A percentile compares a stretch with the other conserved stretches of the same genome.
These are phyloP conservation scores for Tieghemiomyces parasiticus DNA, from an alignment of 192 early-diverging fungal species.

Conservation along the genomic window DNA sequence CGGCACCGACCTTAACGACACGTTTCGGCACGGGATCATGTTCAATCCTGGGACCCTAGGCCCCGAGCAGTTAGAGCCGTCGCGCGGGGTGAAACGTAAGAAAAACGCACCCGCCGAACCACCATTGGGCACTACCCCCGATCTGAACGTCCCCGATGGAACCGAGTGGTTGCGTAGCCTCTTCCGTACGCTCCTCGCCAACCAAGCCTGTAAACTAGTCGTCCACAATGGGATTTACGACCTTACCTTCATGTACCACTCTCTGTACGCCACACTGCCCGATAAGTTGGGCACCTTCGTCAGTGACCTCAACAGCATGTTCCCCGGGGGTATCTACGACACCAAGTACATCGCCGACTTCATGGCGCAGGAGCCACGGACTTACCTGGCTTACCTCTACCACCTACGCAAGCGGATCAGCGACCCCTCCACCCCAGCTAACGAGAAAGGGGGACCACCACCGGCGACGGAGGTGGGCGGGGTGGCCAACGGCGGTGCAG, in stretches of 20 bases:
- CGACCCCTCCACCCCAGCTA: not conserved
- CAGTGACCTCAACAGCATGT: slow-evolving; percentile 64
- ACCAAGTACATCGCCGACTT: slow-evolving; percentile 81
- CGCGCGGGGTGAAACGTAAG: slow-evolving; percentile 16
- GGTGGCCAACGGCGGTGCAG: too few relatives aligned
- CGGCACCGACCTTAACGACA: slow-evolving; percentile 58
- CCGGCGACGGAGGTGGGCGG: too few relatives aligned
- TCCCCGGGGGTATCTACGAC: slow-evolving; percentile 78
- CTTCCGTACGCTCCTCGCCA: slow-evolving; percentile 31
- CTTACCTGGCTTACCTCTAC: not conserved
- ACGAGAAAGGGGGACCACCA: too few relatives aligned
- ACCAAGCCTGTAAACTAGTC: slow-evolving; percentile 44
- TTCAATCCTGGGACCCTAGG: slow-evolving; percentile 47
- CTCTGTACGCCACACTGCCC: slow-evolving; percentile 73
- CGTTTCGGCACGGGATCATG: slow-evolving; percentile 62
- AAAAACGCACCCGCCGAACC: not conserved
- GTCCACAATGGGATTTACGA: slow-evolving; percentile 94
- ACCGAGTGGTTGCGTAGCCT: slow-evolving; percentile 34
- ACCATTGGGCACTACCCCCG: too few relatives aligned
- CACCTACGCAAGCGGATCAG: not conserved
- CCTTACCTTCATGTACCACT: slow-evolving; percentile 82
- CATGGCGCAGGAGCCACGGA: not conserved
- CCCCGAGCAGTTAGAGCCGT: slow-evolving; percentile 19
- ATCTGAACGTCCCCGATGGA: not conserved
- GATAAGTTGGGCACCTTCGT: slow-evolving; percentile 48